Evolutionary conservation across 1,284 basidiomycete genomes (phyloP).

Genomic region (Vanrija humicola): DNA sequence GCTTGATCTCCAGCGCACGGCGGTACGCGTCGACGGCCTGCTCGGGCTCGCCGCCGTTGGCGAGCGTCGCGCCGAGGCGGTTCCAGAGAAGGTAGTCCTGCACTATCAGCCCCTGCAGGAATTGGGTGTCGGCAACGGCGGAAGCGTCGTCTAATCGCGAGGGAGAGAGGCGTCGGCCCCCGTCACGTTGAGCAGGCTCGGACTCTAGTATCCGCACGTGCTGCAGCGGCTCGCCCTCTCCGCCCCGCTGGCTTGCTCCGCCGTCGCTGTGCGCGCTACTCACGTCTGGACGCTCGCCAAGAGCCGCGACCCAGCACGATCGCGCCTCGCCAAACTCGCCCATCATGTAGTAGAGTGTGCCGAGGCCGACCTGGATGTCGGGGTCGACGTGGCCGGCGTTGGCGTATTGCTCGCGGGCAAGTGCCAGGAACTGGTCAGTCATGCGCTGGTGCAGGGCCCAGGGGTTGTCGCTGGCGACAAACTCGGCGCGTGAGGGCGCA

Average conservation of each 20-base stretch:
- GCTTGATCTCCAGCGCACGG: conserved; percentile 85
- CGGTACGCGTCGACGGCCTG: conserved; percentile 93
- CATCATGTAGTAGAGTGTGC: conserved; percentile 84
- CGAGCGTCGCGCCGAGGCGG: conserved; percentile 86
- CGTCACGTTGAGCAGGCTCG: too few relatives aligned
- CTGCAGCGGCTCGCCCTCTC: too few relatives aligned
- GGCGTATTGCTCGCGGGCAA: conserved; percentile 74
- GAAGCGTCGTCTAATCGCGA: too few relatives aligned
- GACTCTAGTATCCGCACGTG: too few relatives aligned
- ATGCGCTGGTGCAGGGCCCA: conserved; percentile 84
- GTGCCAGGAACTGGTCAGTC: conserved; percentile 76
- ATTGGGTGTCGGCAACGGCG: too few relatives aligned
- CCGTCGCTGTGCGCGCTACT: conserved; percentile 12
- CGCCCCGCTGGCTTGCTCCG: too few relatives aligned
- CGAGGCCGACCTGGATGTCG: conserved; percentile 89
- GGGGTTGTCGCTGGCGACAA: conserved; percentile 53
- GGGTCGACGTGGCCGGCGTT: conserved; percentile 69
- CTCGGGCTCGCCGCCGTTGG: conserved; percentile 91
- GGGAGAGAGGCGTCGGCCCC: too few relatives aligned
- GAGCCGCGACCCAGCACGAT: conserved; percentile 86
- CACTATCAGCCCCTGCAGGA: too few relatives aligned
- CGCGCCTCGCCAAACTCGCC: conserved; percentile 52
- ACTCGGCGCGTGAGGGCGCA: conserved; percentile 27
- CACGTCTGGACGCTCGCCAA: conserved; percentile 69
- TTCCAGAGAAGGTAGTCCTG: conserved; percentile 97